Base-by-base conservation (phyloP, 352 stramenopile genomes). In the Phytophthora vignae region DNA sequence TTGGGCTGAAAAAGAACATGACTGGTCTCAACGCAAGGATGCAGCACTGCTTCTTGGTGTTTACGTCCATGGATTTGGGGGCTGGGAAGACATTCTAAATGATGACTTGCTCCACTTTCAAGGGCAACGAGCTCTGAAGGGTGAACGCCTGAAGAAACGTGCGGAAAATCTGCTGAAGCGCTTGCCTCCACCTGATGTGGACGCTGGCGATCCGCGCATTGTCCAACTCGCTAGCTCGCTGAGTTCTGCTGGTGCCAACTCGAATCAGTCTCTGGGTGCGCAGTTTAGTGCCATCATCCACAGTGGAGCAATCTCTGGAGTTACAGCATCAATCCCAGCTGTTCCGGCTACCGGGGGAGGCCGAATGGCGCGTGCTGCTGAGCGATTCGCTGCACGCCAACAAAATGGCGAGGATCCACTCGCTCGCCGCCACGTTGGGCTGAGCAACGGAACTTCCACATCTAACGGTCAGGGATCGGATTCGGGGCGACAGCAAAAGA, bases 41-140 rank as follows among this genome's bases (percentile, higher is more conserved):
- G 73, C 87, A n/a, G 84, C 88, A 25, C 60, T 96, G 55, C 77
- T 96, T 21, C 74, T 96, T 14, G 90, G 90, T 21, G 89, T 96
- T 22, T 93, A 95, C 69, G 77, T 96, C 7, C 90, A 96, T 60
- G 90, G 90, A 19, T 95, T 96, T 77, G 87, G 90, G 56, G 83
- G 79, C 5, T 96, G 90, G 90, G 90, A 96, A 79, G 88, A 95
- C 53, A 94, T 96, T 46, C 44, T 96, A 27, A 92, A 92, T 56
- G 90, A 96, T 64, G 86, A 93, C 19, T 76, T 90, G 50, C 80
- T 96, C 27, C 76, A 87, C 56, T 90, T 96, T 44, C 86, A 94
- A 42, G 76, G 85, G n/a, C 90, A 96, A 72, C 84, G 90, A 29
- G 90, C 85, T 19, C 52, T 96, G 0, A 96, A 94, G 53, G 88